Base-by-base conservation (phyloP, 2,329 filamentous ascomycete species). In the Pseudogymnoascus sp. region DNA sequence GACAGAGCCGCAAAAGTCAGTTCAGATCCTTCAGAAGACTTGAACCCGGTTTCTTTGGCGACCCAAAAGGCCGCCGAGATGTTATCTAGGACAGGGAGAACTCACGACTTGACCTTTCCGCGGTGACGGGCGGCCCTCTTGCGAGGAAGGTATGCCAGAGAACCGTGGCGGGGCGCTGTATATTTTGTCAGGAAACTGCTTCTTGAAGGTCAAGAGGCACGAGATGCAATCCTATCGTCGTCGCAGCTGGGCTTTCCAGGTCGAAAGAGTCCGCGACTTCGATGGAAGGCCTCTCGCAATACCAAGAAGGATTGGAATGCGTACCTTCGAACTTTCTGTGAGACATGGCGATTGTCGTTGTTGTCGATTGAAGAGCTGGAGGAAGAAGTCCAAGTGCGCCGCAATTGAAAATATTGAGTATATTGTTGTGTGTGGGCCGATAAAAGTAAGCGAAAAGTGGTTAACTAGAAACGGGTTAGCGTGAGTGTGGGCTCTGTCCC, bases 81-180 rank as follows among this genome's bases (percentile, higher is more conserved):
- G 59, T 62, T 64, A 70, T 62, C 64, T 64, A 65, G 12, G 14
- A 61, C 68, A 62, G 61, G 67, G 66, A 67, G 57, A 61, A 85
- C 86, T 86, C 84, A 96, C 92, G 88, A 92, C 91, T 97, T 97
- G 78, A 97, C 93, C 86, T 96, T 96, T 79, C 93, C 93, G 74
- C 93, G 84, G 82, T 97, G 92, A 75, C 92, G 86, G 79, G 92
- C 85, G 74, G 92, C 91, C 77, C 93, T 88, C 91, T 97, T 97
- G 76, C 90, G 82, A 69, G 90, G 90, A 75, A 94, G 80, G 81
- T 86, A 93, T 72, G 89, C 89, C 78, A 97, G 84, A 76, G 89
- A 92, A 77, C 93, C 94, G 84, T 97, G 93, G 78, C 93, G 89
- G 77, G 92, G 92, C 78, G 92, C 92, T 58, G 57, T 86, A 95